phyloP scores from a whole-genome alignment of 805 yeast species.

The Lipomyces orientalis region DNA sequence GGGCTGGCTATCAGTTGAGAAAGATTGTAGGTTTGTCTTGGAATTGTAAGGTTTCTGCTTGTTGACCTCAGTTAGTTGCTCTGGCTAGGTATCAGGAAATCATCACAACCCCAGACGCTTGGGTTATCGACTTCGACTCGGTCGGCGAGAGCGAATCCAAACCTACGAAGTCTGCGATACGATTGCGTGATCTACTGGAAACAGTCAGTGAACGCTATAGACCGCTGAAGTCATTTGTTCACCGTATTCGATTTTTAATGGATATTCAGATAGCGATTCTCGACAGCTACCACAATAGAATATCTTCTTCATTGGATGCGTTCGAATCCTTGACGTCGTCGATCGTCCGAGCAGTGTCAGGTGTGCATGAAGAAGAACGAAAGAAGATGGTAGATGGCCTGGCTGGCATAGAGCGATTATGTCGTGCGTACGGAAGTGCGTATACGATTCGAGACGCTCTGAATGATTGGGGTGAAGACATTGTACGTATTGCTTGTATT shows the following conservation, averaged over 20 bases:
- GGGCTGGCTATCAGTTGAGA: slow-evolving; percentile 62
- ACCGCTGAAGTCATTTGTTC: slow-evolving; percentile 53
- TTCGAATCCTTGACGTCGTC: slow-evolving; percentile 51
- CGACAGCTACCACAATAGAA: slow-evolving; percentile 55
- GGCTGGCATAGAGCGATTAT: slow-evolving; percentile 51
- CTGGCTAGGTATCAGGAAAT: slow-evolving; percentile 59
- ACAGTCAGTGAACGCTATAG: slow-evolving; percentile 60
- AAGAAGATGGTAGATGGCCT: slow-evolving; percentile 43
- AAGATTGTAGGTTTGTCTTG: slow-evolving; percentile 38
- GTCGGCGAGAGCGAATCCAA: slow-evolving; percentile 51
- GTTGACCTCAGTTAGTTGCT: slow-evolving; percentile 47
- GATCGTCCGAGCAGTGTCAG: slow-evolving; percentile 47
- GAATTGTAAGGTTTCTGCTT: background rate
- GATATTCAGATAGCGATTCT: slow-evolving; percentile 63
- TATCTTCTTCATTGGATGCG: slow-evolving; percentile 52
- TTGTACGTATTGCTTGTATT: slow-evolving; percentile 24
- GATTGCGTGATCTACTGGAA: slow-evolving; percentile 61
- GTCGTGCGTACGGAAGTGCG: slow-evolving; percentile 49
- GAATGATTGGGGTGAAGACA: slow-evolving; percentile 53
- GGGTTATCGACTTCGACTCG: slow-evolving; percentile 64
- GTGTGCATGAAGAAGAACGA: slow-evolving; percentile 43
- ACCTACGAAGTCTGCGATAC: slow-evolving; percentile 69
- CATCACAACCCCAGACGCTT: slow-evolving; percentile 55
- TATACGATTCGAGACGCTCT: slow-evolving; percentile 50
- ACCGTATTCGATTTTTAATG: slow-evolving; percentile 61